A percentile compares a stretch with the other conserved stretches of the same genome.
Evolutionary conservation across 1,284 basidiomycete genomes (phyloP).

Genomic region (Fomitiporia mediterranea): DNA sequence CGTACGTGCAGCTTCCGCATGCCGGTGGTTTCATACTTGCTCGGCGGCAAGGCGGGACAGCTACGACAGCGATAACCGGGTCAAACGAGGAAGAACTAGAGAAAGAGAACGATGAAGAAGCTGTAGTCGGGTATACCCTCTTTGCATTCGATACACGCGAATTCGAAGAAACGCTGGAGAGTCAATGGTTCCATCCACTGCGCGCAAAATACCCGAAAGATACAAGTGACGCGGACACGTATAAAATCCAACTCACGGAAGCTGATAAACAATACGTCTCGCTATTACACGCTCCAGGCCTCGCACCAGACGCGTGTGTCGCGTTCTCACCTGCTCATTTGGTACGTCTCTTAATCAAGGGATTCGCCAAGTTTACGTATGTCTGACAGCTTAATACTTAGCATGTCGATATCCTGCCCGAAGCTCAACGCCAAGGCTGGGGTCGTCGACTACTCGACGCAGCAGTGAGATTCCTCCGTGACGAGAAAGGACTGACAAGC

Average conservation of each 20-base stretch:
- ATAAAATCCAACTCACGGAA: slow-evolving; percentile 34
- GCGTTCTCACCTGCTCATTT: slow-evolving; percentile 58
- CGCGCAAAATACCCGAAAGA: slow-evolving; percentile 45
- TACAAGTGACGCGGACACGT: slow-evolving; percentile 17
- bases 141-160: slow-evolving; percentile 55
- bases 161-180: slow-evolving; percentile 46
- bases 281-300: slow-evolving; percentile 45
- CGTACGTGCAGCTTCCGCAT: slow-evolving; percentile 62
- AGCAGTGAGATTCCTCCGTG: slow-evolving; percentile 44
- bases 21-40: slow-evolving; percentile 72
- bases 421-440: slow-evolving; percentile 58
- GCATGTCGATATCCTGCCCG: slow-evolving; percentile 61
- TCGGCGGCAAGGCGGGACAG: slow-evolving; percentile 37
- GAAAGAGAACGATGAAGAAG: slow-evolving; percentile 18
- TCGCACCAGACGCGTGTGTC: slow-evolving; percentile 42
- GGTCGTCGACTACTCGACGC: slow-evolving; percentile 51
- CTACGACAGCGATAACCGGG: slow-evolving; percentile 9
- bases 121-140: slow-evolving; percentile 59
- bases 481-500: slow-evolving; percentile 37
- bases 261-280: slow-evolving; percentile 49
- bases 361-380: neutral
- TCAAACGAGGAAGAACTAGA: slow-evolving; percentile 11
- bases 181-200: slow-evolving; percentile 56
- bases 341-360: neutral
- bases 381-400: neutral